These are phyloP conservation scores for Penicillium sp. DNA, from an alignment of 2,329 filamentous ascomycete genomes.

Conservation along the genomic window DNA sequence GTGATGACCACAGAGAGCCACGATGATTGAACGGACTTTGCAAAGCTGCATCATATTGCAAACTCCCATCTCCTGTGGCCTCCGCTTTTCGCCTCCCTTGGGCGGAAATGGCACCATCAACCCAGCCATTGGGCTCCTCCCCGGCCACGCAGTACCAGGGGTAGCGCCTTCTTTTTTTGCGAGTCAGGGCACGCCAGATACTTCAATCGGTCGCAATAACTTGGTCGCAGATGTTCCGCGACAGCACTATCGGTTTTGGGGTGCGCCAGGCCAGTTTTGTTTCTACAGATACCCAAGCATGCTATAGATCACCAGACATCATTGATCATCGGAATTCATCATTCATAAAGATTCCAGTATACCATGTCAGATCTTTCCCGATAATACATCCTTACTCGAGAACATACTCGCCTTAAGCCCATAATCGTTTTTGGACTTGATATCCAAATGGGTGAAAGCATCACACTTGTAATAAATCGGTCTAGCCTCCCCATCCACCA, in stretches of 20 bases:
- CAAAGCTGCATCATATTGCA: too few relatives aligned
- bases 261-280: too few relatives aligned
- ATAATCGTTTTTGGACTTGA: conserved; percentile 61
- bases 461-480: conserved; percentile 78
- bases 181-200: too few relatives aligned
- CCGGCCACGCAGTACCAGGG: too few relatives aligned
- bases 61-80: too few relatives aligned
- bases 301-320: neutral
- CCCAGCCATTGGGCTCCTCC: too few relatives aligned
- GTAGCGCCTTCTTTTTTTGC: too few relatives aligned
- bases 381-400: conserved; percentile 40
- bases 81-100: too few relatives aligned
- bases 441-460: conserved; percentile 65
- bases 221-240: too few relatives aligned
- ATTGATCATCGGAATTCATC: conserved; percentile 10
- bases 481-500: conserved; percentile 47
- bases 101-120: too few relatives aligned
- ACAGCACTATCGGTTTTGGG: too few relatives aligned
- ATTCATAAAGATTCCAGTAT: conserved; percentile 1
- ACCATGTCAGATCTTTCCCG: conserved; percentile 21
- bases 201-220: too few relatives aligned
- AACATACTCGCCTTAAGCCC: conserved; percentile 55
- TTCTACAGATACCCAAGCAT: conserved; percentile 1
- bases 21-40: conserved; percentile 24
- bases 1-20: conserved; percentile 32